phyloP scores from a whole-genome alignment of 305 asterid species.

The Plantago rigida region DNA sequence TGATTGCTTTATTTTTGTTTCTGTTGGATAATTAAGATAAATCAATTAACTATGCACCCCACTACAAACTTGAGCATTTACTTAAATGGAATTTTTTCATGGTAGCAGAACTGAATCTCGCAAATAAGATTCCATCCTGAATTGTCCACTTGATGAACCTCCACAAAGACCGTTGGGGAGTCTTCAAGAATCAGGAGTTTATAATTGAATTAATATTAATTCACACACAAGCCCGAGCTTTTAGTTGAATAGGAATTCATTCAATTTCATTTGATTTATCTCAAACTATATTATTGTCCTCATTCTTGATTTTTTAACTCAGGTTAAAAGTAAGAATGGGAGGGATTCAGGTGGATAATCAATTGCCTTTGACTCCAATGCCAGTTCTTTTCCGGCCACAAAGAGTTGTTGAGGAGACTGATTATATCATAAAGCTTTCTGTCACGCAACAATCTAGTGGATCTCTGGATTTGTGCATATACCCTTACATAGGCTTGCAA shows the following conservation, averaged over 20 bases:
- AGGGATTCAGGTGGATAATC: constrained; percentile 91
- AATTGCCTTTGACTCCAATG: constrained; percentile 91
- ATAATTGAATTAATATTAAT: too few species aligned
- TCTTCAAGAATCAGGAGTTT: too few species aligned
- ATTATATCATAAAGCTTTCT: constrained; percentile 79
- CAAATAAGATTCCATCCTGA: not conserved
- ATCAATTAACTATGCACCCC: not conserved
- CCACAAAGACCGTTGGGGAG: too few species aligned
- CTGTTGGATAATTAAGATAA: not conserved
- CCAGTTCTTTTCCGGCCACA: constrained; percentile 97
- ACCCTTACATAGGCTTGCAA: constrained; percentile 94
- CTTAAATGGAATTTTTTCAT: too few species aligned
- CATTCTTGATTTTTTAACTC: constrained; percentile 32
- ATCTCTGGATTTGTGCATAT: constrained; percentile 73
- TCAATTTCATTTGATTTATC: not conserved
- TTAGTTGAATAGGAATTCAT: not conserved
- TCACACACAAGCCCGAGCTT: not conserved
- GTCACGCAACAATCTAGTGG: constrained; percentile 93
- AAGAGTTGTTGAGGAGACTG: constrained; percentile 73
- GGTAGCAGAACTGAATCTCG: not conserved
- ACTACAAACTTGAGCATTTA: not conserved
- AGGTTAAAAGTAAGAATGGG: constrained; percentile 89
- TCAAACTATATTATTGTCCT: constrained; percentile 20
- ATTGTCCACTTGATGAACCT: not conserved
- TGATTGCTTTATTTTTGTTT: not conserved